Percentiles rank a stretch among this genome's conserved stretches.
These are phyloP conservation scores for Xylaria castorea DNA, from an alignment of 495 filamentous ascomycete genomes.

Conservation along the genomic window DNA sequence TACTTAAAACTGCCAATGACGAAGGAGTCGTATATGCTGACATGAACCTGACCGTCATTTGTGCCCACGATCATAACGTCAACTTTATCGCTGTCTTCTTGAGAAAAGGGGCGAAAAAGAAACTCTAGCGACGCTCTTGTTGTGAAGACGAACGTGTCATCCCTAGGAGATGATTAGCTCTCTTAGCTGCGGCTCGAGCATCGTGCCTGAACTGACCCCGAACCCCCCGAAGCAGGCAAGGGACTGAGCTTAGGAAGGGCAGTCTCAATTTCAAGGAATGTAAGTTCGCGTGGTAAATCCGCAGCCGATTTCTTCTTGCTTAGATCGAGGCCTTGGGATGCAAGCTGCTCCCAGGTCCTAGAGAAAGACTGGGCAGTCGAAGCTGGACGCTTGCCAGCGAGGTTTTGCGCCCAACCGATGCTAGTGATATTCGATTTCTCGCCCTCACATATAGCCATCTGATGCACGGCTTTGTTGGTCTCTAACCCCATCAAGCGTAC, in stretches of 20 bases:
- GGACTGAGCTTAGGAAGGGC: constrained; percentile 80
- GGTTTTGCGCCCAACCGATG: constrained; percentile 76
- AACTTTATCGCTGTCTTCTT: constrained; percentile 71
- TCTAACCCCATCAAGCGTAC: constrained; percentile 76
- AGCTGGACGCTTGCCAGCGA: constrained; percentile 55
- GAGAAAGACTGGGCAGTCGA: constrained; percentile 5
- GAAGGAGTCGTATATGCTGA: constrained; percentile 91
- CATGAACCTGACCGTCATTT: constrained; percentile 77
- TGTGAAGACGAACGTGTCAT: constrained; percentile 71
- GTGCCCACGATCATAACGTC: constrained; percentile 83
- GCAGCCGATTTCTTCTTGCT: constrained; percentile 40
- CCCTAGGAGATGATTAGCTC: constrained; percentile 47
- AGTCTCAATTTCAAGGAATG: constrained; percentile 78
- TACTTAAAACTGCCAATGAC: constrained; percentile 73
- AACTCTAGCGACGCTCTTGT: constrained; percentile 73
- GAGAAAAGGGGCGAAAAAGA: constrained; percentile 67
- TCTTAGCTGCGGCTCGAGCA: neutral
- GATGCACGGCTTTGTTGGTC: constrained; percentile 78
- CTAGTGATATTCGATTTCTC: constrained; percentile 60
- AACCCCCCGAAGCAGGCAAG: constrained; percentile 64
- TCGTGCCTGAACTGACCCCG: constrained; percentile 53
- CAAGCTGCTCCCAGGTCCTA: constrained; percentile 39
- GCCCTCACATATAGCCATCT: constrained; percentile 57
- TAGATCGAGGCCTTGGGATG: constrained; percentile 45
- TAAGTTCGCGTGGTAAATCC: constrained; percentile 79